These are phyloP conservation scores for Amniculicola lignicola DNA, from an alignment of 495 filamentous ascomycete species.

Conservation along the genomic window DNA sequence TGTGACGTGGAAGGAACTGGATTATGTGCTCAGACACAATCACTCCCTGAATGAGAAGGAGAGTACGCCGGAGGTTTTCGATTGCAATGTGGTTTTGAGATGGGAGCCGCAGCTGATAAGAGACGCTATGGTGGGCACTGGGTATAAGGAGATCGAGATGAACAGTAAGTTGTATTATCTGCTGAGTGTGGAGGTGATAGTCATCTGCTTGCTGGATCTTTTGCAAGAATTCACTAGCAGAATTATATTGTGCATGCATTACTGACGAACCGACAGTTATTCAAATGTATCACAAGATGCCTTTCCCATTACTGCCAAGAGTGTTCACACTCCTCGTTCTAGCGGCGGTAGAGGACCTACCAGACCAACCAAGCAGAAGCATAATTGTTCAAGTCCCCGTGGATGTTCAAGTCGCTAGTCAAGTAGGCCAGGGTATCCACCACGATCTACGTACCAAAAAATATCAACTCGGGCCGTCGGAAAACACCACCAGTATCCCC, in stretches of 20 bases:
- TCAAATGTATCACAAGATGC: conserved; percentile 53
- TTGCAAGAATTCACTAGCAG: neutral
- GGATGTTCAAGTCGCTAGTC: conserved; percentile 43
- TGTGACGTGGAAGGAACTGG: conserved; percentile 66
- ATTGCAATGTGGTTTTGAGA: conserved; percentile 49
- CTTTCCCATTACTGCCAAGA: conserved; percentile 51
- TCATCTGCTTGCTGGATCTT: neutral
- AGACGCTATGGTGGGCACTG: conserved; percentile 40
- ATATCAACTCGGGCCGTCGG: neutral
- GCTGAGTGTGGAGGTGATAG: neutral
- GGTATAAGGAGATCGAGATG: conserved; percentile 53
- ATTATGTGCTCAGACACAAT: conserved; percentile 53
- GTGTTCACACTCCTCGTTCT: conserved; percentile 55
- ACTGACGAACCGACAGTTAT: conserved; percentile 19
- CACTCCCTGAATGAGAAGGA: conserved; percentile 67
- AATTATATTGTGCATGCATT: neutral
- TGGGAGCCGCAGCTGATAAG: conserved; percentile 50
- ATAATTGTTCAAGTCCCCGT: conserved; percentile 9
- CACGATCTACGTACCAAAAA: neutral
- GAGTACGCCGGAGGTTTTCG: conserved; percentile 68
- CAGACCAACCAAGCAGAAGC: neutral
- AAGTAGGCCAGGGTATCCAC: conserved; percentile 36
- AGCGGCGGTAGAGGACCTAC: conserved; percentile 33
- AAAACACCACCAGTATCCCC: neutral
- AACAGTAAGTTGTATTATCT: conserved; percentile 41